Evolutionary conservation across 495 filamentous ascomycete species (phyloP).

Genomic region (Collariella sp.): DNA sequence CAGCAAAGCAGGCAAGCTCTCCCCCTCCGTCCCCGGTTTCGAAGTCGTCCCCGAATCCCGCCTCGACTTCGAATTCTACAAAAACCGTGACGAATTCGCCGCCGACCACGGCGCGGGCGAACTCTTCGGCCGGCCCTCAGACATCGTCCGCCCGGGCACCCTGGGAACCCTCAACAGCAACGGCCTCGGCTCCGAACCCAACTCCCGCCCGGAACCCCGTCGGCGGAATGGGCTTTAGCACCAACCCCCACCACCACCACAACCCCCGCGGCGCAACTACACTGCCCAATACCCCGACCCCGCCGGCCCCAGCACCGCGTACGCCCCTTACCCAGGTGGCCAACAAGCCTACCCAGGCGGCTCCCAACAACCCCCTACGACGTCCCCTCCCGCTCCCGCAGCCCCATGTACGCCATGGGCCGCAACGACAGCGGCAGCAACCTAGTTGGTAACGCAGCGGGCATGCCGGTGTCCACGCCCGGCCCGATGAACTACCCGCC

Average conservation of each 20-base stretch:
- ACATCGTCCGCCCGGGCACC: constrained; percentile 58
- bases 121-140: constrained; percentile 60
- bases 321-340: constrained; percentile 7
- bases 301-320: constrained; percentile 14
- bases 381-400: constrained; percentile 21
- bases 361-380: constrained; percentile 10
- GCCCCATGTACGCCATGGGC: constrained; percentile 29
- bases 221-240: constrained; percentile 29
- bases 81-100: constrained; percentile 78
- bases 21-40: constrained; percentile 50
- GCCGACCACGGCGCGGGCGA: constrained; percentile 75
- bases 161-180: constrained; percentile 44
- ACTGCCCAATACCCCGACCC: constrained; percentile 14
- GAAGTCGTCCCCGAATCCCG: constrained; percentile 82
- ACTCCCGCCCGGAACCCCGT: constrained; percentile 34
- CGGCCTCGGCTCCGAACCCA: constrained; percentile 19
- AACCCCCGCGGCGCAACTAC: not conserved
- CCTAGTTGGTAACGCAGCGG: constrained; percentile 34
- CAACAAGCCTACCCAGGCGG: constrained; percentile 15
- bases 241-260: constrained; percentile 1
- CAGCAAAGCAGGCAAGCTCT: constrained; percentile 60
- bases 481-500: constrained; percentile 17
- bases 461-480: constrained; percentile 31
- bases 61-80: constrained; percentile 92
- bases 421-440: constrained; percentile 39